A percentile compares a stretch with the other conserved stretches of the same genome.
Conservation (phyloP, 805 yeast genomes). For the Sugiyamaella marilandica region DNA sequence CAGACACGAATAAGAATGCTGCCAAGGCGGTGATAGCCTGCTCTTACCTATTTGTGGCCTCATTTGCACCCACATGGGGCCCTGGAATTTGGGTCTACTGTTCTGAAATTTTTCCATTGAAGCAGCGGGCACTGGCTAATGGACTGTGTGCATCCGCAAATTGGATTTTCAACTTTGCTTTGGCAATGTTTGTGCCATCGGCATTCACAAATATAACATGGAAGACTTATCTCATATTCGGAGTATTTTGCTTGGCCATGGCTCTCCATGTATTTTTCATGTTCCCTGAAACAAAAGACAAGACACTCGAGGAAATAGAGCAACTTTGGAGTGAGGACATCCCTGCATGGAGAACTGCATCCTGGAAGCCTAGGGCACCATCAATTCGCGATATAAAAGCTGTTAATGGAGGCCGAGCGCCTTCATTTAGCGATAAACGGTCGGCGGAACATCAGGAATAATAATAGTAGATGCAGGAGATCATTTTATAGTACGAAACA, state of each 20-base stretch:
- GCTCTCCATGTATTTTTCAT: constrained; percentile 36
- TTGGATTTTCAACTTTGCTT: constrained; percentile 42
- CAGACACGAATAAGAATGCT: constrained; percentile 31
- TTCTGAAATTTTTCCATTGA: constrained; percentile 47
- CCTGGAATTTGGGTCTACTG: constrained; percentile 45
- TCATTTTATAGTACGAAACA: no score
- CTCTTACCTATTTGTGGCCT: constrained; percentile 58
- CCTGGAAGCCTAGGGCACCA: constrained; percentile 51
- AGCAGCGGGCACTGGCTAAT: constrained; percentile 48
- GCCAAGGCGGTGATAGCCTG: constrained; percentile 49
- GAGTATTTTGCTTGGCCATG: constrained; percentile 47
- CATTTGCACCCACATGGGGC: constrained; percentile 84
- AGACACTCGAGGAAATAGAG: constrained; percentile 31
- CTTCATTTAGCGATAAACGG: constrained; percentile 21
- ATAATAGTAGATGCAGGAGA: no score
- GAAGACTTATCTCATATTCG: constrained; percentile 59
- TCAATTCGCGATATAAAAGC: constrained; percentile 24
- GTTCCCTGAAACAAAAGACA: constrained; percentile 27
- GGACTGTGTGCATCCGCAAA: constrained; percentile 44
- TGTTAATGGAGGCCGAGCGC: constrained; percentile 26
- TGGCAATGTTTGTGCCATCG: constrained; percentile 54
- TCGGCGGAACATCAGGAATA: not conserved
- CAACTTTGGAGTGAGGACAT: constrained; percentile 47
- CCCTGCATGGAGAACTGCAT: constrained; percentile 78
- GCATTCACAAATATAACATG: constrained; percentile 49